Base-by-base conservation (phyloP, 345 rosid species). In the Lepidium aucheri region DNA sequence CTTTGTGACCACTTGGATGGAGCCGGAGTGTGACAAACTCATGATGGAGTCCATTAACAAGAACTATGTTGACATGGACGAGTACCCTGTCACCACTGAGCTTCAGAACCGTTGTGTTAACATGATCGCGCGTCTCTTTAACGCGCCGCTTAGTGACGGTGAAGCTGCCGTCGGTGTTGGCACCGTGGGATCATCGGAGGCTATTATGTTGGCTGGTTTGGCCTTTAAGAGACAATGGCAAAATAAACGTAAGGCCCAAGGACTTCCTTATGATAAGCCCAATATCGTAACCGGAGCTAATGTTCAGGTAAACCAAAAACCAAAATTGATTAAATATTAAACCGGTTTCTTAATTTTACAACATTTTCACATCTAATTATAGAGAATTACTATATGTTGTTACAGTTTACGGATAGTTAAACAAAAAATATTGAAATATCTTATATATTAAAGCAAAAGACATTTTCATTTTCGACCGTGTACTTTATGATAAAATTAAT, bases 1-100 rank as follows among this genome's bases (percentile, higher is more conserved):
- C 2, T 84, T 84, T 13, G 88, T 84, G 16, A 84, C 88, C 26
- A 84, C 88, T 1, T 84, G 88, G 88, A 84, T 84, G 88, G 88
- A 84, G 76, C 85, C 88, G 7, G 88, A 84, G 51, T 84, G 88
- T n/a, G 85, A 84, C 51, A 81, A 79, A 75, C 88, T 84, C 55
- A 84, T 84, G 60, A 84, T 84, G 88, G 84, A 78, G 41, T 60
- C 88, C 14, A 64, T 83, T 38, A 83, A 83, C 82, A 83, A 83
- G 65, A 83, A 83, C 78, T 81, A 81, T 39, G 87, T 83, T 16
- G 87, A 83, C 60, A 83, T 83, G 87, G 87, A 81, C 36, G 83
- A 79, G 71, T 84, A 84, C 79, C 88, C 88, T 15, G 82, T 84
- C 2, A 84, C 88, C 61, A 84, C 88, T 8, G 88, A 84, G 82